A percentile compares a stretch with the other conserved stretches of the same genome.
phyloP scores from a whole-genome alignment of 225 moss, liverwort and hornwort species.

The Pseudoscleropodium purum region DNA sequence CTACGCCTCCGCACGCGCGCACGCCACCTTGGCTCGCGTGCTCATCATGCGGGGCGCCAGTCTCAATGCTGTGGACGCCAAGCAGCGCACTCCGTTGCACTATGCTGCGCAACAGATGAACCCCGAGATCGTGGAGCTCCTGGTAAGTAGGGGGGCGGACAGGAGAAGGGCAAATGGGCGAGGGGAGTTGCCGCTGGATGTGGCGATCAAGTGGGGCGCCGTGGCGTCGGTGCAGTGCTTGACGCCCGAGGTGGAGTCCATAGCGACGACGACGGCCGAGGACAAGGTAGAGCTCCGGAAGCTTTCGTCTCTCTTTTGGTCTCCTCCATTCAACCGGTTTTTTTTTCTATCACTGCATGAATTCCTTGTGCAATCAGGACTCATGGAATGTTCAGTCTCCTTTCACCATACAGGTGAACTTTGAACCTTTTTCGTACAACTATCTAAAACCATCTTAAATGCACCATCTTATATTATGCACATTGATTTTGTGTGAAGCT shows the following conservation, averaged over 20 bases:
- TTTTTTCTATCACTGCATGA: neutral
- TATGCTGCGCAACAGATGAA: conserved; percentile 47
- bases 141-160: conserved; percentile 57
- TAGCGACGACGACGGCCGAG: neutral
- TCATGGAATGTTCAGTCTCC: neutral
- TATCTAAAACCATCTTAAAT: neutral
- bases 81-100: conserved; percentile 56
- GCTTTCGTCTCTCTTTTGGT: neutral
- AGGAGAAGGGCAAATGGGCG: conserved; percentile 9
- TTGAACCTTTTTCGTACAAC: neutral
- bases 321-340: neutral
- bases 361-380: neutral
- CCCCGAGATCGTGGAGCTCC: conserved; percentile 63
- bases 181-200: conserved; percentile 47
- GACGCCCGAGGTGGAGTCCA: conserved; percentile 1
- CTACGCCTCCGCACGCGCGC: conserved; percentile 42
- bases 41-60: conserved; percentile 59
- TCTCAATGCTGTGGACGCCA: conserved; percentile 42
- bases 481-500: neutral
- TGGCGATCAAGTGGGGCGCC: conserved; percentile 62
- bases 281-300: neutral
- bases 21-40: conserved; percentile 42
- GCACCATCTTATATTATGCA: neutral
- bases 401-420: neutral
- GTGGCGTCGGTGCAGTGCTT: conserved; percentile 40